Percentiles rank a stretch among this genome's conserved stretches.
Evolutionary conservation across 805 yeast species (phyloP).

Genomic region (Nakazawaea populi): DNA sequence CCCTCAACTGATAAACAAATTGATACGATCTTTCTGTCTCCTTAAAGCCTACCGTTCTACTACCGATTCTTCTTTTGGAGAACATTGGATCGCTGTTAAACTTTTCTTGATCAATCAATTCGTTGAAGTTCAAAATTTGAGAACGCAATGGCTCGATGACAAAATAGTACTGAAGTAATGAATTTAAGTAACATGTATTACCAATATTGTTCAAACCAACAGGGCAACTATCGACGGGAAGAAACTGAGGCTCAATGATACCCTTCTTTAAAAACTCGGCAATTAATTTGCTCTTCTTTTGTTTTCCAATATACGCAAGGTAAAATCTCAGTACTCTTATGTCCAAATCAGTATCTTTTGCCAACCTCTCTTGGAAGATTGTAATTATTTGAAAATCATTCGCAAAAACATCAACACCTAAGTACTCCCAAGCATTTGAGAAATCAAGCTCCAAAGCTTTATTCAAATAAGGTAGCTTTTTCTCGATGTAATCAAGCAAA

Average conservation of each 20-base stretch:
- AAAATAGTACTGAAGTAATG: conserved; percentile 85
- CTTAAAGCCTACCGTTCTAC: conserved; percentile 68
- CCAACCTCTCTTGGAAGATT: conserved; percentile 40
- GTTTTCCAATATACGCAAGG: conserved; percentile 47
- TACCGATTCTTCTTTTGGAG: conserved; percentile 71
- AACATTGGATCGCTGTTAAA: conserved; percentile 27
- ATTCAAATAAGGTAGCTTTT: conserved; percentile 28
- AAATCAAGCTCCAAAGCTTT: conserved; percentile 6
- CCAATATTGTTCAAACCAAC: conserved; percentile 93
- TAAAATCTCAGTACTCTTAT: conserved; percentile 53
- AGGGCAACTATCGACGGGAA: conserved; percentile 73
- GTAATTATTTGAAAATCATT: conserved; percentile 52
- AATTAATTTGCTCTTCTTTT: conserved; percentile 50
- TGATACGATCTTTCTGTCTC: conserved; percentile 81
- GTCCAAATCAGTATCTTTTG: conserved; percentile 36
- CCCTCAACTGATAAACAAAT: conserved; percentile 68
- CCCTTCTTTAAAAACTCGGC: conserved; percentile 56
- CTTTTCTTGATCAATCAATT: conserved; percentile 17
- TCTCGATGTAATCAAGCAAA: conserved; percentile 50
- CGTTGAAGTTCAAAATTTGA: conserved; percentile 51
- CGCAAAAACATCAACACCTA: conserved; percentile 47
- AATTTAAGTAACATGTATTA: conserved; percentile 91
- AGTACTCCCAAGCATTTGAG: conserved; percentile 34
- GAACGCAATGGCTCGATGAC: conserved; percentile 77
- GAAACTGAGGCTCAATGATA: conserved; percentile 46